Evolutionary conservation across 805 yeast genomes (phyloP).

Genomic region (Sugiyamaella marilandica): DNA sequence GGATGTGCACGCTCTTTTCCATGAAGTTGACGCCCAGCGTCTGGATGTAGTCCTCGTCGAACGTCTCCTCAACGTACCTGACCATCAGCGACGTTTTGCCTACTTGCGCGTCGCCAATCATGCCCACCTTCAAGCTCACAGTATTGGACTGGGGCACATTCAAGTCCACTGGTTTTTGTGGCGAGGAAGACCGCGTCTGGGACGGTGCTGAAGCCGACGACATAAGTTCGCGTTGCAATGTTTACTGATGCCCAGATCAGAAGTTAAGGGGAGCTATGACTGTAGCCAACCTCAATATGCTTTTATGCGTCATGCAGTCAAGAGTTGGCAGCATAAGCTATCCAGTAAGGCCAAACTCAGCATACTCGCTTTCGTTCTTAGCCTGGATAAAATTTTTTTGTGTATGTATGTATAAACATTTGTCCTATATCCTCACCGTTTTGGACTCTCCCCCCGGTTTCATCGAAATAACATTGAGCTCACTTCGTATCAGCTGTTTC

Average conservation of each 20-base stretch:
- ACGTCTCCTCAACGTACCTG: constrained; percentile 91
- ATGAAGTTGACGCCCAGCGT: constrained; percentile 93
- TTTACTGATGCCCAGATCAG: constrained; percentile 2
- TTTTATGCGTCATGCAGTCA: not conserved
- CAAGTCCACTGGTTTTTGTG: constrained; percentile 25
- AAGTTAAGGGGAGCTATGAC: not conserved
- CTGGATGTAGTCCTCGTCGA: constrained; percentile 87
- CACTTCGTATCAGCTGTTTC: too few species aligned
- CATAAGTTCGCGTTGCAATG: constrained; percentile 1
- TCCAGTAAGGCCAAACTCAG: too few species aligned
- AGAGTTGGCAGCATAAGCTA: too few species aligned
- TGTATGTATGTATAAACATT: too few species aligned
- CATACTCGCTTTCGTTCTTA: too few species aligned
- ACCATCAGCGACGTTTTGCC: constrained; percentile 97
- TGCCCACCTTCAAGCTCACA: constrained; percentile 68
- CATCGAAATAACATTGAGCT: too few species aligned
- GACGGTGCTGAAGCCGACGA: not conserved
- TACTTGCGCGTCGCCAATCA: constrained; percentile 92
- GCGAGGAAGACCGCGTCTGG: constrained; percentile 4
- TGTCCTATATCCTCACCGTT: too few species aligned
- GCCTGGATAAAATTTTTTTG: too few species aligned
- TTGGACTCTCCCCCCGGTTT: too few species aligned
- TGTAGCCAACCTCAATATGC: not conserved
- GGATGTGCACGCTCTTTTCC: constrained; percentile 81
- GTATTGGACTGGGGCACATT: constrained; percentile 26